Percentiles rank a stretch among this genome's conserved stretches.
phyloP scores from a whole-genome alignment of 345 rosid genomes.

The Aurinia saxatilis region DNA sequence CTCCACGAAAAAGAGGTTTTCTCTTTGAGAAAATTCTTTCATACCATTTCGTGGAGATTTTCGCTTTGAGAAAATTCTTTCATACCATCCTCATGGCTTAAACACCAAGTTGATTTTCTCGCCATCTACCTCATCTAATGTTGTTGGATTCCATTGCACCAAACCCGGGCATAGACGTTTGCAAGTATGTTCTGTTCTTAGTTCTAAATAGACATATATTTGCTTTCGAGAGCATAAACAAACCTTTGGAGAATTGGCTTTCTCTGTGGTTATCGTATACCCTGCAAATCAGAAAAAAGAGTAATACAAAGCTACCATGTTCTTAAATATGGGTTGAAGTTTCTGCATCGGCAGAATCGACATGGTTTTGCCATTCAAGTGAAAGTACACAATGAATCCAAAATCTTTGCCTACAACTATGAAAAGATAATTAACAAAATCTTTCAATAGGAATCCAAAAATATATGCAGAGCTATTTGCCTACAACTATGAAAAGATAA shows the following conservation, averaged over 20 bases:
- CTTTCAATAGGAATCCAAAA: too few species aligned
- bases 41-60: too few species aligned
- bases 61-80: too few species aligned
- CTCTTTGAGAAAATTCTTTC: too few species aligned
- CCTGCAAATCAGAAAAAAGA: constrained; percentile 35
- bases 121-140: constrained; percentile 48
- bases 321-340: not conserved
- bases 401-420: too few species aligned
- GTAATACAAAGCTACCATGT: not conserved
- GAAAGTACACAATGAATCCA: too few species aligned
- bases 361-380: too few species aligned
- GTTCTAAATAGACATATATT: not conserved
- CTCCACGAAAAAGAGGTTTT: too few species aligned
- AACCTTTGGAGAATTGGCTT: constrained; percentile 92
- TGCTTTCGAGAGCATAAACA: not conserved
- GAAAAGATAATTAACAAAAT: too few species aligned
- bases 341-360: too few species aligned
- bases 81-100: constrained; percentile 49
- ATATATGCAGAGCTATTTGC: too few species aligned
- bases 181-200: not conserved
- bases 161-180: constrained; percentile 4
- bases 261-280: constrained; percentile 85
- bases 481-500: too few species aligned
- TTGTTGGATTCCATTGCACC: constrained; percentile 68
- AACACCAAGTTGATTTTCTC: constrained; percentile 52